Conservation (phyloP, 768 basidiomycete species). For the Macrolepiota fuliginosa region DNA sequence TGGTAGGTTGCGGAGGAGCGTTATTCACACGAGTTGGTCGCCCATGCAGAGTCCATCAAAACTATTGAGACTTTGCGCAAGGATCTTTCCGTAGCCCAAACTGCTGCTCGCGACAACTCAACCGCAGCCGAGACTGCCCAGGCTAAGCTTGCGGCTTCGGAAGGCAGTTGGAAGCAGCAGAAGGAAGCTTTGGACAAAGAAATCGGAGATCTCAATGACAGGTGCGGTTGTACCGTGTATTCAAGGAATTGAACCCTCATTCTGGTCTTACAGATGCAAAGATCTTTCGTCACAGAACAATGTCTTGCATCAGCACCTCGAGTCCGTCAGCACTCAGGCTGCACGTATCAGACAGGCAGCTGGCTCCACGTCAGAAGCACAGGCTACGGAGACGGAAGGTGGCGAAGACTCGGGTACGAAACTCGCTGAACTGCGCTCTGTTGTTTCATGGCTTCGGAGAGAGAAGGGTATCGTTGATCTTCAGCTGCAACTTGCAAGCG, state of each 20-base stretch:
- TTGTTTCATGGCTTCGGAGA: constrained; percentile 79
- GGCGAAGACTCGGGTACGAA: constrained; percentile 59
- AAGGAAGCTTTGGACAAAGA: constrained; percentile 78
- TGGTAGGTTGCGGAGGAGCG: constrained; percentile 71
- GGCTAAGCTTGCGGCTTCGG: constrained; percentile 68
- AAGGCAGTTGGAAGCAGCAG: constrained; percentile 80
- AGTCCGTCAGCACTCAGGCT: constrained; percentile 80
- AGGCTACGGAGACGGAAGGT: constrained; percentile 40
- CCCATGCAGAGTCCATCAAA: constrained; percentile 86
- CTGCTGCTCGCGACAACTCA: constrained; percentile 53
- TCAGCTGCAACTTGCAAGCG: constrained; percentile 75
- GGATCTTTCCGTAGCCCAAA: constrained; percentile 53
- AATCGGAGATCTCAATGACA: constrained; percentile 62
- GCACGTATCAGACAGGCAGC: constrained; percentile 75
- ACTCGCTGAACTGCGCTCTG: constrained; percentile 69
- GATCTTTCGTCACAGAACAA: constrained; percentile 76
- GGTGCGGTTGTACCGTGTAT: constrained; percentile 40
- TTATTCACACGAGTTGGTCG: constrained; percentile 77
- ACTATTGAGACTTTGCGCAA: constrained; percentile 59
- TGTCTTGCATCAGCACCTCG: constrained; percentile 79
- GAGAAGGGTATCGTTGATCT: constrained; percentile 93
- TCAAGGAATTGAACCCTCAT: background rate
- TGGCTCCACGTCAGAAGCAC: constrained; percentile 19
- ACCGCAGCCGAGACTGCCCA: constrained; percentile 71
- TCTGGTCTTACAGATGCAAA: constrained; percentile 48